Evolutionary conservation across 805 yeast genomes (phyloP), one percentile per base, ranked within the genome.

Genomic region (Wickerhamomyces chaumierensis): DNA sequence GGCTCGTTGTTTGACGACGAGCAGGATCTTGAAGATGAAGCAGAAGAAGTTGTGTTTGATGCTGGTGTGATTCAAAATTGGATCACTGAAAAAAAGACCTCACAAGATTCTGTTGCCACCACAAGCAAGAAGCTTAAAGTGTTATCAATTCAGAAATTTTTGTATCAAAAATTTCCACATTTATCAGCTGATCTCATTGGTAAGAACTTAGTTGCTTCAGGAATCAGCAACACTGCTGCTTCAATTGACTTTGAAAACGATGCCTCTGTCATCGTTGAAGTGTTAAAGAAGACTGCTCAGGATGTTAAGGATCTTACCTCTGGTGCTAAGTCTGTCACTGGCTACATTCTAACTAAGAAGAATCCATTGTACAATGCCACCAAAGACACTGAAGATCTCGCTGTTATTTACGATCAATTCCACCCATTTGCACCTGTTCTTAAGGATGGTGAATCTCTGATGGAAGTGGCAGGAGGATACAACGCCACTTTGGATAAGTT

Each of bases 401-500:
- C 70, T 41, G 70, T 54, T 36, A 50, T 75, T 1, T 77, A 65
- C 46, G 87, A 80, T 36, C 81, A 75, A 39, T 81, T 78, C 51
- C 82, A 78, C 51, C 88, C 90, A 0, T 81, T 78, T 52, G 47
- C 59, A 35, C 86, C 87, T 2, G 50, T 53, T 39, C 58, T 69
- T 37, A 64, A 56, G 11, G 47, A 47, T 2, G 66, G 60, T 8
- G 45, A 48, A 1, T 60, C 62, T 18, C 51, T 77, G 17, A 63
- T 70, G 3, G 63, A 62, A 16, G 59, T 75, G 13, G 58, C n/a
- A n/a, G n/a, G 62, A 7, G 87, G 92, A 0, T 90, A 86, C 56
- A 88, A 86, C 53, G 71, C 73, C 41, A 80, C 96, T 0, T 68
- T 90, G 17, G 98, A 90, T 57, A 66, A 63, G 32, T 90, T 83